These are phyloP conservation scores for Naumovozyma dairenensis DNA, from an alignment of 805 yeast genomes.

Conservation along the genomic window DNA sequence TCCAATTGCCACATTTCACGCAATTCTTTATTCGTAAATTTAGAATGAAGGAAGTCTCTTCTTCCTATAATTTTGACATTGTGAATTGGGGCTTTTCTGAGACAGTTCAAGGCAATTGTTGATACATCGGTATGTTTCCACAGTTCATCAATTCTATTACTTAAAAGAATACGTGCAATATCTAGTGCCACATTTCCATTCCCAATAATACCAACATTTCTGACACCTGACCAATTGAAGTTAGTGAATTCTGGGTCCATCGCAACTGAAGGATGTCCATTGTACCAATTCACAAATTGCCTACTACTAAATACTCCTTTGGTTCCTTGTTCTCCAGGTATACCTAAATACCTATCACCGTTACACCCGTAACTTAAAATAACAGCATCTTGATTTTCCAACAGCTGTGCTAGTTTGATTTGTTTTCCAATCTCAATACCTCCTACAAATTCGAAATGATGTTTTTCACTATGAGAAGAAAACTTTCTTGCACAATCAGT, in stretches of 20 bases:
- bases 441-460: slow-evolving; percentile 53
- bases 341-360: slow-evolving; percentile 39
- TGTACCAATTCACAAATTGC: slow-evolving; percentile 92
- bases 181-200: slow-evolving; percentile 96
- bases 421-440: slow-evolving; percentile 62
- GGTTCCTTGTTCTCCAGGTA: slow-evolving; percentile 47
- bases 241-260: slow-evolving; percentile 29
- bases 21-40: slow-evolving; percentile 86
- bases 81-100: slow-evolving; percentile 46
- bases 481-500: slow-evolving; percentile 35
- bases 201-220: slow-evolving; percentile 75
- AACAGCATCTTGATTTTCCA: slow-evolving; percentile 56
- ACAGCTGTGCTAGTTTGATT: slow-evolving; percentile 40
- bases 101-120: slow-evolving; percentile 42
- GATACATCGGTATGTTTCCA: slow-evolving; percentile 71
- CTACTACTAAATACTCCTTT: slow-evolving; percentile 72
- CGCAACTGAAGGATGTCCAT: slow-evolving; percentile 61
- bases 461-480: slow-evolving; percentile 14
- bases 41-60: slow-evolving; percentile 75
- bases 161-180: slow-evolving; percentile 68
- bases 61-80: slow-evolving; percentile 71
- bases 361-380: slow-evolving; percentile 79
- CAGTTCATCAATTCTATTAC: slow-evolving; percentile 36
- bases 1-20: slow-evolving; percentile 68
- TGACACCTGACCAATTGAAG: slow-evolving; percentile 53